Base-by-base conservation (phyloP, 1,284 basidiomycete genomes). In the Ustilago shanxiensis region DNA sequence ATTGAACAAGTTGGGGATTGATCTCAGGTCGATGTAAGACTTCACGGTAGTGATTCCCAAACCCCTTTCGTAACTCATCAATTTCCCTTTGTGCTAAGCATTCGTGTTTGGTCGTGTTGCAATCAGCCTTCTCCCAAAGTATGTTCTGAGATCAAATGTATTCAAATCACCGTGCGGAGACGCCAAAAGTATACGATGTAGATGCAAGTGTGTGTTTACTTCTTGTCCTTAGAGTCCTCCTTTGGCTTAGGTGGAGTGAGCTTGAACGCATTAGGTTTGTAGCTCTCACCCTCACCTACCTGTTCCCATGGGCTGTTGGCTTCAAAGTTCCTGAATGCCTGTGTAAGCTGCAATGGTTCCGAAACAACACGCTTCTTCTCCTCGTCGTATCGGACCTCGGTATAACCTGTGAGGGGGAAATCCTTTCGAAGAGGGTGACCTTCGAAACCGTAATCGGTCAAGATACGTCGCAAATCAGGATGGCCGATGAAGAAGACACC, bases 401-500 rank as follows among this genome's bases (percentile, higher is more conserved):
- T 94, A 88, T 99, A 99, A 37, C 96, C 96, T 4, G 95, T 97
- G 77, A 99, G 88, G 20, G 95, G 96, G 90, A 98, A 99, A 87
- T 99, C 96, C 87, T 99, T 99, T 79, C 97, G 91, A 68, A 99
- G 88, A 14, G 96, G 96, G 87, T 99, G 95, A 28, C 97, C 97
- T 88, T 99, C 97, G 86, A 99, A 99, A 60, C 95, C 96, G 87
- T 99, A 99, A 87, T 99, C 97, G 56, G 97, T 99, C 82, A 99
- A 89, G 87, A 99, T 96, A 68, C 97, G 92, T 77, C 96, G 69
- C 92, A 99, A 89, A 87, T 99, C 97, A 16, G 96, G 97, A 88
- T 99, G 97, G 56, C 92, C 93, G 68, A 91, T 90, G 89, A 99
- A 99, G 89, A 96, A 98, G 66, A 99, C 93, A 64, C 97, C 97